phyloP scores from a whole-genome alignment of 78 protist genomes.

The Blattamonas nauphoetae region DNA sequence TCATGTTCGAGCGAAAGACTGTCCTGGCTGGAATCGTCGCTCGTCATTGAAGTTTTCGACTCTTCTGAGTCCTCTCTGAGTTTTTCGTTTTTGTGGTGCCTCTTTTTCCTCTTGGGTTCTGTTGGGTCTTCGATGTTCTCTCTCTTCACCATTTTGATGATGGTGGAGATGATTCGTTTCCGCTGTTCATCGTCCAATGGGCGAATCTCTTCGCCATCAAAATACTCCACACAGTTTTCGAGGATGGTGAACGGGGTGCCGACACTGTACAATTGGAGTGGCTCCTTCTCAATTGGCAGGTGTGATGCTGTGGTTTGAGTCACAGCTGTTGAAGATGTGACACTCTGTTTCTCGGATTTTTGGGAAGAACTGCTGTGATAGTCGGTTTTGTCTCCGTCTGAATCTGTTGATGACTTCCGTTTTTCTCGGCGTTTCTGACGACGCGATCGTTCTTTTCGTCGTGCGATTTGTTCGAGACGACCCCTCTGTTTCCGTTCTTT shows the following conservation, averaged over 20 bases:
- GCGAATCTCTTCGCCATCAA: neutral
- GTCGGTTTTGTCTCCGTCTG: neutral
- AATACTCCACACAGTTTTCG: neutral
- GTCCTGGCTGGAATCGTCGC: neutral
- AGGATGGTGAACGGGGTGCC: neutral
- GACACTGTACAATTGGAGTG: neutral
- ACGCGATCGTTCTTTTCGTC: neutral
- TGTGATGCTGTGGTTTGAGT: neutral
- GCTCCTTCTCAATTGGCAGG: neutral
- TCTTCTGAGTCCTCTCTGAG: neutral
- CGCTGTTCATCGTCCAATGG: neutral
- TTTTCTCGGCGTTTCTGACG: neutral
- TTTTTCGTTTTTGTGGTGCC: neutral
- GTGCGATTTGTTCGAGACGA: too few relatives aligned
- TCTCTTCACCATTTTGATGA: too few relatives aligned
- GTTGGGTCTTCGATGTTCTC: too few relatives aligned
- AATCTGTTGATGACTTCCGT: neutral
- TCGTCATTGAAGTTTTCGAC: neutral
- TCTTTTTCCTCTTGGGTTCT: too few relatives aligned
- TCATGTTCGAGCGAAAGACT: too few relatives aligned
- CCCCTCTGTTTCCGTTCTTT: too few relatives aligned
- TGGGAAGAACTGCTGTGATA: neutral
- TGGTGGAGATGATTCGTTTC: neutral
- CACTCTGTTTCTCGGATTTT: neutral
- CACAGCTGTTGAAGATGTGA: neutral